Evolutionary conservation across 2,329 filamentous ascomycete species (phyloP), one percentile per base, ranked within the genome.

Genomic region (Lachnellula arida): DNA sequence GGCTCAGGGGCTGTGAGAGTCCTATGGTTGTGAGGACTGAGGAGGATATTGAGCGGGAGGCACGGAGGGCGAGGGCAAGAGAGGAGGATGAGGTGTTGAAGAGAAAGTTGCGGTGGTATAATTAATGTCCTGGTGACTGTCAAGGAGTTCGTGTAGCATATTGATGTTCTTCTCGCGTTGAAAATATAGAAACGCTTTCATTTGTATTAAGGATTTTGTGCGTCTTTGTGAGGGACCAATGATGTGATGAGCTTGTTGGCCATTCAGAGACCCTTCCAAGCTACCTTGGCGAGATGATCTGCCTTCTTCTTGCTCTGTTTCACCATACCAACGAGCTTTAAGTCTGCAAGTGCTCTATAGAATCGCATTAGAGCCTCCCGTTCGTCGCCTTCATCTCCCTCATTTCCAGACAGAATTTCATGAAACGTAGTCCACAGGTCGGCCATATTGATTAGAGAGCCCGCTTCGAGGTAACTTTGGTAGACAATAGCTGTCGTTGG

Each of bases 271-370:
- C 93, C 94, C 70, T 88, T 91, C 84, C 86, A 89, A 51, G 79
- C 75, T 37, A 91, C 78, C 76, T 97, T 97, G 40, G 90, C 86
- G 63, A 97, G 76, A 73, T 97, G 93, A 70, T 97, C 94, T 23
- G 86, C 84, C 78, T 96, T 96, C 78, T 92, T 96, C 73, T 87
- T 89, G 68, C 88, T 97, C 59, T 81, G 80, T 75, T 94, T 97
- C 59, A 97, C 81, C 73, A 97, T 87, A 7, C 94, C 94, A 66
- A 99, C 78, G 53, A 86, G 82, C 71, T 86, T 87, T 70, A 99
- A 73, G 72, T 99, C 94, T 0, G 93, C 90, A 60, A 97, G 72
- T 5, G 83, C 89, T 58, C 85, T 81, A 72, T 97, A 97, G 73
- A 97, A 99, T 73, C 89, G 74, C 43, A 91, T 84, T 73, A 91